A percentile compares a stretch with the other conserved stretches of the same genome.
These are phyloP conservation scores for Mortierella sp. DNA, from an alignment of 371 early-diverging fungal species.

Conservation along the genomic window DNA sequence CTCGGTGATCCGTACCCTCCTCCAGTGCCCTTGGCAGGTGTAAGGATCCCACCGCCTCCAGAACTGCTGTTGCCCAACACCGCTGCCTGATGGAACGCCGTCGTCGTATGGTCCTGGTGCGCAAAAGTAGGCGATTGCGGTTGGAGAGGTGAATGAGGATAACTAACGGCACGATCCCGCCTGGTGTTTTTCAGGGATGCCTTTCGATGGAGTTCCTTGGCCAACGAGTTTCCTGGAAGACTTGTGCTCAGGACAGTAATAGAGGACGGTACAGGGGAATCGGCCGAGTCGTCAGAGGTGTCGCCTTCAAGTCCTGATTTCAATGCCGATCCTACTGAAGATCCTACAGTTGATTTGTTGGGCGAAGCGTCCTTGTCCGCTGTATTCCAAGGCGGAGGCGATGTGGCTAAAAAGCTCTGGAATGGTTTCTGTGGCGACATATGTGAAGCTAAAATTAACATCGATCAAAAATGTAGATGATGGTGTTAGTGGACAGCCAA, in stretches of 20 bases:
- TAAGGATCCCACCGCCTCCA: constrained; percentile 50
- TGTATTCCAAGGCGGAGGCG: constrained; percentile 76
- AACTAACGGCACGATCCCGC: constrained; percentile 19
- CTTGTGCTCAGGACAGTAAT: constrained; percentile 78
- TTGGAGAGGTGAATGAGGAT: constrained; percentile 25
- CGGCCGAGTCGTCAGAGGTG: constrained; percentile 30
- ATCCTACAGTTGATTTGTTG: constrained; percentile 34
- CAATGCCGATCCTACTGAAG: constrained; percentile 41
- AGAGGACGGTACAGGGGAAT: constrained; percentile 64
- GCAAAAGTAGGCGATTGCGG: constrained; percentile 21
- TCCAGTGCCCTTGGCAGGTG: constrained; percentile 10
- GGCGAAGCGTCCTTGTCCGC: constrained; percentile 59
- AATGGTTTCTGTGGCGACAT: constrained; percentile 66
- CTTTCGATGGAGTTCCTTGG: constrained; percentile 55
- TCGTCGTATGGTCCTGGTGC: constrained; percentile 30
- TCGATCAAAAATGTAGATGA: not conserved
- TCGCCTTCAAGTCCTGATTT: constrained; percentile 42
- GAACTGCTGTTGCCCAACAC: constrained; percentile 47
- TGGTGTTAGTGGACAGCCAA: not conserved
- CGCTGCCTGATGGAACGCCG: constrained; percentile 52
- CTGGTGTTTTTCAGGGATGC: constrained; percentile 48
- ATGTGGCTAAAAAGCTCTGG: constrained; percentile 74
- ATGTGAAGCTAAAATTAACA: constrained; percentile 40
- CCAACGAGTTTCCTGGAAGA: constrained; percentile 64
- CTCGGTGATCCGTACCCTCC: constrained; percentile 8